phyloP scores from a whole-genome alignment of 345 rosid species.

The Fremontodendron californicum region DNA sequence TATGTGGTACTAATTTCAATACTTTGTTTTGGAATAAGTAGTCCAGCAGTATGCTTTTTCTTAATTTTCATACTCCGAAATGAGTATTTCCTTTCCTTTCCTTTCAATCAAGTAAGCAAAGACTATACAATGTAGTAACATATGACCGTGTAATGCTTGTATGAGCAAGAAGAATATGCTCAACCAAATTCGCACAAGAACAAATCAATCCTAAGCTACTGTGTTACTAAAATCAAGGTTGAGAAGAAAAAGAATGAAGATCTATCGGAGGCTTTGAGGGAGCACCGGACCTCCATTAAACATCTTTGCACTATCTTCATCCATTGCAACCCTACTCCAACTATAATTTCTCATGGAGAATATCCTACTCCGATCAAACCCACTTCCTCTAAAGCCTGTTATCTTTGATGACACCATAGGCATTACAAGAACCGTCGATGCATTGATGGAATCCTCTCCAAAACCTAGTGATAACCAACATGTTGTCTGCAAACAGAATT shows the following conservation, averaged over 20 bases:
- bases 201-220: slow-evolving; percentile 15
- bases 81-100: background rate
- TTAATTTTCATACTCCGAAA: background rate
- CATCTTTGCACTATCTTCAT: slow-evolving; percentile 44
- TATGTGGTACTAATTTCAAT: background rate
- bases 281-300: slow-evolving; percentile 31
- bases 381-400: no score
- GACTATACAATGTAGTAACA: slow-evolving; percentile 17
- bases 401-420: no score
- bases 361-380: no score
- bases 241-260: background rate
- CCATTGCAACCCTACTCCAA: slow-evolving; percentile 59
- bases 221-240: background rate
- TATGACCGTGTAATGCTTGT: background rate
- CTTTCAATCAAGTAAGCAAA: slow-evolving; percentile 8
- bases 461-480: no score
- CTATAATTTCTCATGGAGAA: slow-evolving; percentile 57
- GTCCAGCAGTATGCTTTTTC: background rate
- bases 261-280: slow-evolving; percentile 32
- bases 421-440: no score
- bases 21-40: background rate
- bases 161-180: slow-evolving; percentile 9
- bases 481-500: slow-evolving; percentile 47
- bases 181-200: background rate
- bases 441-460: no score